phyloP scores from a whole-genome alignment of 331 rosid species.

The Rhamnella rubrinervis region DNA sequence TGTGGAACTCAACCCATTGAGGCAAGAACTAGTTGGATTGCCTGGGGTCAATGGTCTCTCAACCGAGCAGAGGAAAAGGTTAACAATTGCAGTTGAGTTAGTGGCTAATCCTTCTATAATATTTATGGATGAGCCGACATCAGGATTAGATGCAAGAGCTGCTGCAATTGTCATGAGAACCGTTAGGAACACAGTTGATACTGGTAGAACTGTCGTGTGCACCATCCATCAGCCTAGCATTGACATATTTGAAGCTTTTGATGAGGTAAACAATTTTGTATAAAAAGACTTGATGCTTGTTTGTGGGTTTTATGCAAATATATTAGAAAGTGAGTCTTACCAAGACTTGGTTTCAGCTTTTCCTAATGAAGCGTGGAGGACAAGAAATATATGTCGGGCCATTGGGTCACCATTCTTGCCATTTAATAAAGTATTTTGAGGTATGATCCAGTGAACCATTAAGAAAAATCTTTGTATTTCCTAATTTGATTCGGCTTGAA shows the following conservation, averaged over 20 bases:
- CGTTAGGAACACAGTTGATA: slow-evolving; percentile 37
- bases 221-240: slow-evolving; percentile 41
- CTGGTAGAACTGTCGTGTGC: slow-evolving; percentile 39
- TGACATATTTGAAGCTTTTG: slow-evolving; percentile 39
- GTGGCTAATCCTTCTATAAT: slow-evolving; percentile 41
- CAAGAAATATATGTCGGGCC: slow-evolving; percentile 66
- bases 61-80: slow-evolving; percentile 38
- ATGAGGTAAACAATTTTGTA: slow-evolving; percentile 14
- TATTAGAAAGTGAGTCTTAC: neutral
- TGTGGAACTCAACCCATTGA: slow-evolving; percentile 29
- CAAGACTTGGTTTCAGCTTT: slow-evolving; percentile 22
- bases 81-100: slow-evolving; percentile 39
- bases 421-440: slow-evolving; percentile 60
- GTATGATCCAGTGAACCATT: slow-evolving; percentile 21
- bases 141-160: slow-evolving; percentile 38
- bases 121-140: slow-evolving; percentile 43
- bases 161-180: slow-evolving; percentile 42
- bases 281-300: neutral
- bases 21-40: slow-evolving; percentile 34
- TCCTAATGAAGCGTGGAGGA: slow-evolving; percentile 60
- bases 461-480: too few species aligned
- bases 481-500: too few species aligned
- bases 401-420: slow-evolving; percentile 57
- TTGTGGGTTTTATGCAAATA: neutral
- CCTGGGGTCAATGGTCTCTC: slow-evolving; percentile 41